Conservation (phyloP, 2,329 filamentous ascomycete species). For the Fusarium citri region DNA sequence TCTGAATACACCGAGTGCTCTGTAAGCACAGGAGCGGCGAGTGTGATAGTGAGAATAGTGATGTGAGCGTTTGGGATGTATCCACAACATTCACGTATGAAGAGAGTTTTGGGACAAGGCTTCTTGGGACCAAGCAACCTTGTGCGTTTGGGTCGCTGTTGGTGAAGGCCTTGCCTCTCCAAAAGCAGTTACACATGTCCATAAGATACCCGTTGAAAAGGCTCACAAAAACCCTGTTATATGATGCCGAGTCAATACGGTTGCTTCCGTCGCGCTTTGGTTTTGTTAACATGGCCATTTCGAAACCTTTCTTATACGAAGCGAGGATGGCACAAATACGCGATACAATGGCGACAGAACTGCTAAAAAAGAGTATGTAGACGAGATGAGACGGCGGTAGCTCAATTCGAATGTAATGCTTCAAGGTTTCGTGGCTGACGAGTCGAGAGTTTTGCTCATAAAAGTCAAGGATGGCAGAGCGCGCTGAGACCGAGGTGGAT, state of each 20-base stretch:
- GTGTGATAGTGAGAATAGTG: slow-evolving; percentile 69
- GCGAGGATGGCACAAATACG: slow-evolving; percentile 77
- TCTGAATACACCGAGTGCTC: slow-evolving; percentile 66
- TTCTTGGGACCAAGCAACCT: slow-evolving; percentile 62
- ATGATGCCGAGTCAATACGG: slow-evolving; percentile 55
- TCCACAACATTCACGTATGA: slow-evolving; percentile 63
- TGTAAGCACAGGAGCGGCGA: slow-evolving; percentile 68
- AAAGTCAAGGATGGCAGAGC: slow-evolving; percentile 74
- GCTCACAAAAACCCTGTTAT: slow-evolving; percentile 71
- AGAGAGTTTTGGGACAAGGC: slow-evolving; percentile 59
- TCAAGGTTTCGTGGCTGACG: slow-evolving; percentile 63
- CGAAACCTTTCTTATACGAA: slow-evolving; percentile 79
- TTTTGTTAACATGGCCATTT: slow-evolving; percentile 66
- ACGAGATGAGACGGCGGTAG: slow-evolving; percentile 75
- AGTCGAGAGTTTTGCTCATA: slow-evolving; percentile 71
- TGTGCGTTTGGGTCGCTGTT: slow-evolving; percentile 71
- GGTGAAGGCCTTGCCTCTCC: slow-evolving; percentile 79
- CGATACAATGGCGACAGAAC: slow-evolving; percentile 72
- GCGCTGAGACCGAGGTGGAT: slow-evolving; percentile 55
- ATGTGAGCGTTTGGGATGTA: slow-evolving; percentile 58
- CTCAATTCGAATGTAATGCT: slow-evolving; percentile 70
- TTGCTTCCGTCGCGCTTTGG: slow-evolving; percentile 44
- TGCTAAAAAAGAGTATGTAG: slow-evolving; percentile 76
- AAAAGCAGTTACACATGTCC: slow-evolving; percentile 87
- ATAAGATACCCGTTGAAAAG: slow-evolving; percentile 86